phyloP scores from a whole-genome alignment of 2,329 filamentous ascomycete genomes.

The Pseudogymnoascus sp. region DNA sequence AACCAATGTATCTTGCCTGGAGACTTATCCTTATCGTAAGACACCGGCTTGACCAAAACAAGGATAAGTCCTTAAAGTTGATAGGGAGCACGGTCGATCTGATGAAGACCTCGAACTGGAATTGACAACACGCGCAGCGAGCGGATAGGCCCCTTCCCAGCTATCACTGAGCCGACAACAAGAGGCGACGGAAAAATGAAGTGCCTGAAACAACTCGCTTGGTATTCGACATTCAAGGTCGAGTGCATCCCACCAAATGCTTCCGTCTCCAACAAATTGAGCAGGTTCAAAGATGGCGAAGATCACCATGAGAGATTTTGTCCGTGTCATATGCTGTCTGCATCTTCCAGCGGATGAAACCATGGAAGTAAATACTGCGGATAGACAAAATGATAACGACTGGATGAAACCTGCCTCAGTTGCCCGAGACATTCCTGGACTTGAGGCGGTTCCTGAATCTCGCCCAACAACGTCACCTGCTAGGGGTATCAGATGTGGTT shows the following conservation, averaged over 20 bases:
- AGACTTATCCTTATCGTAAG: background rate
- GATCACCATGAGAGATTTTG: background rate
- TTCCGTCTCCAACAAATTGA: background rate
- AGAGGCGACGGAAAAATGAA: constrained; percentile 1
- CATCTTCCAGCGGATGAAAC: background rate
- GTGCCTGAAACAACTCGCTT: background rate
- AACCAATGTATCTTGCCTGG: background rate
- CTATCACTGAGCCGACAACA: background rate
- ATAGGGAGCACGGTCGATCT: background rate
- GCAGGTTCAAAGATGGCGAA: background rate
- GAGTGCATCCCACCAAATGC: background rate
- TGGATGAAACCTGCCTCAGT: background rate
- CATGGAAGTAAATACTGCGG: background rate
- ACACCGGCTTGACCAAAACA: background rate
- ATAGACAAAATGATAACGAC: background rate
- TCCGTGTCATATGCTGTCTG: background rate
- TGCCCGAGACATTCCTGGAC: background rate
- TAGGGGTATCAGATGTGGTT: background rate
- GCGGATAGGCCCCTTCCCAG: background rate
- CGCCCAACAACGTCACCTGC: background rate
- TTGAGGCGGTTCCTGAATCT: background rate
- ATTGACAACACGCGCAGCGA: background rate
- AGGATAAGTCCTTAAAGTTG: background rate
- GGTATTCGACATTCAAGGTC: background rate
- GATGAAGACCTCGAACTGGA: background rate